A percentile compares a stretch with the other conserved stretches of the same genome.
These are phyloP conservation scores for Ceratobasidium sp. DNA, from an alignment of 1,284 basidiomycete species.

Conservation along the genomic window DNA sequence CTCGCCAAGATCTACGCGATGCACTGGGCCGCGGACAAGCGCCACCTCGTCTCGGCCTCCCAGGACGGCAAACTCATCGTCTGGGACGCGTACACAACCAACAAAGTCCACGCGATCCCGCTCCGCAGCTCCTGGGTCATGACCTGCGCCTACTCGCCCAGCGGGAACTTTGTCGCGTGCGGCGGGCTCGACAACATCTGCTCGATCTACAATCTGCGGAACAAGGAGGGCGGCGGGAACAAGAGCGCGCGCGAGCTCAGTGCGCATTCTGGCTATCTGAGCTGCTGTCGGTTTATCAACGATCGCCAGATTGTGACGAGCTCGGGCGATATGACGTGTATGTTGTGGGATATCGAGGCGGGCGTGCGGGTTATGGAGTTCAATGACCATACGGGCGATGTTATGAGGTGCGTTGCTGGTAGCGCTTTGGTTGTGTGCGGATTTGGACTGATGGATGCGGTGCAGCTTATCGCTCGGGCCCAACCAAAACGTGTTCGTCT, in stretches of 20 bases:
- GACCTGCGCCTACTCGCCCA: constrained; percentile 99
- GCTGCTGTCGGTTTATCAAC: constrained; percentile 97
- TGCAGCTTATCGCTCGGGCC: constrained; percentile 92
- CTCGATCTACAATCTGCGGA: constrained; percentile 94
- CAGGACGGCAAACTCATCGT: constrained; percentile 99
- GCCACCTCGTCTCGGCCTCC: constrained; percentile 97
- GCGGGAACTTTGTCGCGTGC: constrained; percentile 96
- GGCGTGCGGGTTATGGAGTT: constrained; percentile 96
- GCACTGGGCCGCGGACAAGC: constrained; percentile 97
- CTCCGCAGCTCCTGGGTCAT: constrained; percentile 99
- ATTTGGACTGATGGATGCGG: not conserved
- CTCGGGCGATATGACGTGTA: constrained; percentile 99
- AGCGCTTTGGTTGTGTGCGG: not conserved
- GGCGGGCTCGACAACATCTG: constrained; percentile 99
- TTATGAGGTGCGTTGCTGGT: constrained; percentile 90
- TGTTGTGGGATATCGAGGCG: constrained; percentile 99
- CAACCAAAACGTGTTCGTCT: constrained; percentile 95
- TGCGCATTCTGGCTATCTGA: constrained; percentile 97
- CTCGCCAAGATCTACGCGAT: constrained; percentile 99
- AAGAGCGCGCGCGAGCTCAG: constrained; percentile 89
- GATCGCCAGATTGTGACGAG: constrained; percentile 98
- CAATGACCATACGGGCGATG: constrained; percentile 98
- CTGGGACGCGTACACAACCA: constrained; percentile 99
- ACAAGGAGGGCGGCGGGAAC: constrained; percentile 74
- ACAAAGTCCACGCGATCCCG: constrained; percentile 99